Base-by-base conservation (phyloP, 805 yeast genomes). In the Saccharomycopsis vini region DNA sequence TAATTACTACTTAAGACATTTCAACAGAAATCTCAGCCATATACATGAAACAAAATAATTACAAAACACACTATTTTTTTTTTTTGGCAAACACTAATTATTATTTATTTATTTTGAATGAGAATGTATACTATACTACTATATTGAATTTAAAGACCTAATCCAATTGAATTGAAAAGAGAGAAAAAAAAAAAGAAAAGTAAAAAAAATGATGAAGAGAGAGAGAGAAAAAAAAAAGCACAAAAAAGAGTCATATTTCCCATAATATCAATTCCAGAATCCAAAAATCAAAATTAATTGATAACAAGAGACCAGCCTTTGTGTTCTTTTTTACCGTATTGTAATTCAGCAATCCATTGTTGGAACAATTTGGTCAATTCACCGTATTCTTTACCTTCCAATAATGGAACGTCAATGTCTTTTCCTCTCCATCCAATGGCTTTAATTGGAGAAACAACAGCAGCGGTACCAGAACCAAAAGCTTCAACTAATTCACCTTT, bases 401-500 rank as follows among this genome's bases (percentile, higher is more conserved):
- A 75, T 52, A 86, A 64, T 49, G 97, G 97, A 39, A 90, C 90
- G 4, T 66, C 52, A 54, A 90, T 86, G 49, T 72, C 74, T 57
- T 78, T 62, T 41, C 81, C 94, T 47, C 73, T 69, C 78, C 79
- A 90, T 46, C 88, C 89, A 58, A 90, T 86, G 56, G 74, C 83
- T 64, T 82, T 79, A 59, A 90, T 87, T 54, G 97, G 97, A 30
- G 95, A 79, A 37, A 92, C 97, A 58, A 90, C 79, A 36, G 97
- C 97, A 49, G 98, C 97, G 45, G 98, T 90, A 58, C 98, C 98
- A 18, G 96, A 71, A 55, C 97, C 97, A 57, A 90, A 90, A 18
- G 95, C 95, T 71, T 92, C 98, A 6, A 89, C 75, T 56, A 90
- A 72, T 60, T 84, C 81, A 49, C 95, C 95, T 62, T 79, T 76